phyloP scores from a whole-genome alignment of 148 eudicot genomes.

The Cornus florida region DNA sequence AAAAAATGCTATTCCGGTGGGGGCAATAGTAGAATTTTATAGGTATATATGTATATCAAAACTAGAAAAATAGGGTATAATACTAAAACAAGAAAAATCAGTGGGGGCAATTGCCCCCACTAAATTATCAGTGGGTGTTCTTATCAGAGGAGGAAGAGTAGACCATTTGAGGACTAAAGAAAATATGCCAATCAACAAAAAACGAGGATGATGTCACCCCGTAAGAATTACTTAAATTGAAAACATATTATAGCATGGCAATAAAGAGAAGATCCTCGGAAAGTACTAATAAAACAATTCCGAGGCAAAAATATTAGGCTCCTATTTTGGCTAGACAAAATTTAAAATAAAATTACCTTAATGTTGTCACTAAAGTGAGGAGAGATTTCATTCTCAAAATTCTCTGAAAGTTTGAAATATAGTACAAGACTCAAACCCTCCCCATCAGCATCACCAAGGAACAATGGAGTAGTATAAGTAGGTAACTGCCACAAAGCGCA shows the following conservation, averaged over 20 bases:
- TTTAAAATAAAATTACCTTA: constrained; percentile 39
- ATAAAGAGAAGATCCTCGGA: neutral
- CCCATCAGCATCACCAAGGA: constrained; percentile 72
- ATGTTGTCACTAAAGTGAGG: constrained; percentile 69
- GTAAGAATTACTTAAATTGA: neutral
- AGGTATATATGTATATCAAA: too few relatives aligned
- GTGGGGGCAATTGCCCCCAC: too few relatives aligned
- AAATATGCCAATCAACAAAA: too few relatives aligned
- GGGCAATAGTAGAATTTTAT: too few relatives aligned
- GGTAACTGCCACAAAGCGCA: constrained; percentile 53
- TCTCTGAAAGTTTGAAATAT: constrained; percentile 74
- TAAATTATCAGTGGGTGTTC: too few relatives aligned
- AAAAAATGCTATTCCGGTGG: too few relatives aligned
- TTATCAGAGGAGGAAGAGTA: neutral
- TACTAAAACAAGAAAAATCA: too few relatives aligned
- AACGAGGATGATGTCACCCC: neutral
- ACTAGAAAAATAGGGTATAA: too few relatives aligned
- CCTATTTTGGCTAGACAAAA: neutral
- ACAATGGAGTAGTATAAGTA: constrained; percentile 71
- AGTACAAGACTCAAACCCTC: constrained; percentile 88
- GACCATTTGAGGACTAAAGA: neutral
- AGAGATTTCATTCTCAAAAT: constrained; percentile 58
- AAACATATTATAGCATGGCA: neutral
- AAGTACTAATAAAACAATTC: neutral
- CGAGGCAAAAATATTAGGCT: neutral